Percentiles rank a stretch among this genome's conserved stretches.
Conservation (phyloP, 2,329 filamentous ascomycete species). For the Neurospora crassa region DNA sequence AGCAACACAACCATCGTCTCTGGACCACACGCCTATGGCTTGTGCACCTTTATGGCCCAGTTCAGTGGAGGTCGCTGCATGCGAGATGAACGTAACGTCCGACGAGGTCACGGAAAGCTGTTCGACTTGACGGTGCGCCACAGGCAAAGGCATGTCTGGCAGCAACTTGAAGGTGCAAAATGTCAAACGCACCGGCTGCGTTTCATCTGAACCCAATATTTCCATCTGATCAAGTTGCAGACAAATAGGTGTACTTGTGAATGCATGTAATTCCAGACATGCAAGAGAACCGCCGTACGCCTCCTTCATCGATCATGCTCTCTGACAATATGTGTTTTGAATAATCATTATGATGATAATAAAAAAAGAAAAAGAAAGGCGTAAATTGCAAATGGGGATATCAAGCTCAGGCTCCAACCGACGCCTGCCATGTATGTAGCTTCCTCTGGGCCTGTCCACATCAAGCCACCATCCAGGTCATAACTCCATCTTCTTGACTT, state of each 20-base stretch:
- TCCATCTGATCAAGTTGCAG: neutral
- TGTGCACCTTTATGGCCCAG: neutral
- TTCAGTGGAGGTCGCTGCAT: neutral
- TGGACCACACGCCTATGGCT: neutral
- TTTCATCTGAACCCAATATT: neutral
- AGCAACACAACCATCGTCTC: neutral
- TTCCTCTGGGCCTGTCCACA: neutral
- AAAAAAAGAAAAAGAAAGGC: neutral
- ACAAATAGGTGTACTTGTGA: neutral
- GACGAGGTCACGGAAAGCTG: neutral
- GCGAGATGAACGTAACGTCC: neutral
- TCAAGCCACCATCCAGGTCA: neutral
- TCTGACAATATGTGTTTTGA: neutral
- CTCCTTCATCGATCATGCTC: neutral
- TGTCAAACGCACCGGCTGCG: neutral
- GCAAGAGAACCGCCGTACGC: neutral
- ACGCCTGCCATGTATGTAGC: neutral
- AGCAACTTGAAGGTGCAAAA: neutral
- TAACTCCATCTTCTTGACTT: neutral
- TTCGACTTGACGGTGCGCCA: neutral
- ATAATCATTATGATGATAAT: neutral
- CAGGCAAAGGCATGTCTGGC: neutral
- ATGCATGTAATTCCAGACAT: neutral
- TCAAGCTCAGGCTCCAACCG: neutral
- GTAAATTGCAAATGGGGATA: neutral